phyloP scores from a whole-genome alignment of 345 rosid genomes.

The Clarkia xantiana region DNA sequence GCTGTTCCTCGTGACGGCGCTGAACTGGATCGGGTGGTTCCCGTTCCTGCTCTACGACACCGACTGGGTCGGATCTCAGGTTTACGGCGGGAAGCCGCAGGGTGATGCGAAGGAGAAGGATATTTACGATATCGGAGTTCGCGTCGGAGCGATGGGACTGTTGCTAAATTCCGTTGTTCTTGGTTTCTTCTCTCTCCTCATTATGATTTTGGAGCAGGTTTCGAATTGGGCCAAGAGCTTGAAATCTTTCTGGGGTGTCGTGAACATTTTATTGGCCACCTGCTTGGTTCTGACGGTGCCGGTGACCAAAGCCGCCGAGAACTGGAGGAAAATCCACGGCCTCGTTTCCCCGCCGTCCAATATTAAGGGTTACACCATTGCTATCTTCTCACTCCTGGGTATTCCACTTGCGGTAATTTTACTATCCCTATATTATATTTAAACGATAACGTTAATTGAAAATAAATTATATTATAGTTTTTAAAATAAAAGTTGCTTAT shows the following conservation, averaged over 20 bases:
- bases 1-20: conserved; percentile 50
- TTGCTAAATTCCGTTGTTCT: conserved; percentile 64
- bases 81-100: conserved; percentile 57
- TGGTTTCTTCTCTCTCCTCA: conserved; percentile 44
- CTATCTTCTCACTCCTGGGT: conserved; percentile 55
- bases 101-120: conserved; percentile 13
- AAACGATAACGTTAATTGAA: not conserved
- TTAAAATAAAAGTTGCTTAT: not conserved
- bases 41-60: conserved; percentile 78
- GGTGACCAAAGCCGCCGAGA: conserved; percentile 7
- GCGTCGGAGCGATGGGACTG: conserved; percentile 70
- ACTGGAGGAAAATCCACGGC: conserved; percentile 1
- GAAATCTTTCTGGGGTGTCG: conserved; percentile 12
- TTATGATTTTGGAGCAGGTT: conserved; percentile 33
- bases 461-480: not conserved
- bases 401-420: conserved; percentile 61
- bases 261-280: conserved; percentile 7
- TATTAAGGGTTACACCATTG: conserved; percentile 41
- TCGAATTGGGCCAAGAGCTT: conserved; percentile 20
- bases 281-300: conserved; percentile 7
- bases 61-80: conserved; percentile 89
- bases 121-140: conserved; percentile 52
- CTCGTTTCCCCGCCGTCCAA: conserved; percentile 23
- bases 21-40: conserved; percentile 89
- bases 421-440: not conserved